Conservation (phyloP, 495 filamentous ascomycete genomes). For the Talaromyces trachyspermus region DNA sequence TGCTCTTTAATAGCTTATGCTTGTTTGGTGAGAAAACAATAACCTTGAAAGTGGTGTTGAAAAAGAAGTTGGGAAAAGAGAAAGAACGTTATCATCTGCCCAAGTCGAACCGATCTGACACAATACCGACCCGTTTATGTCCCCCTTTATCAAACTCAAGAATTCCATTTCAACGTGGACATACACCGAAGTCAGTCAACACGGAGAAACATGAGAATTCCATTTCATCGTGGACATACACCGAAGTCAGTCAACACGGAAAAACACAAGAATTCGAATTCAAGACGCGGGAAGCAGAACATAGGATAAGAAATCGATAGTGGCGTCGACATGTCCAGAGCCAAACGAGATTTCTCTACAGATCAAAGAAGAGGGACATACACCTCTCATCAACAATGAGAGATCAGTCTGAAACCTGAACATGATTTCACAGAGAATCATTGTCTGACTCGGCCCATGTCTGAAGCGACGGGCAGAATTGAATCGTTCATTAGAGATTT, state of each 20-base stretch:
- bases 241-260: slow-evolving; percentile 11
- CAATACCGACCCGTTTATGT: neutral
- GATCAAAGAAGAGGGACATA: slow-evolving; percentile 8
- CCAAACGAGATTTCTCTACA: too few relatives aligned
- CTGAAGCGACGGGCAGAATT: neutral
- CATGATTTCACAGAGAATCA: neutral
- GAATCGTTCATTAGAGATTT: slow-evolving; percentile 11
- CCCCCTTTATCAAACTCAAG: neutral
- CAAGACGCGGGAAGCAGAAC: neutral
- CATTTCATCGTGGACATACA: slow-evolving; percentile 4
- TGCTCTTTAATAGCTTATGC: too few relatives aligned
- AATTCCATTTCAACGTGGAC: neutral
- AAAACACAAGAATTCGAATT: neutral
- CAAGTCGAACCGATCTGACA: too few relatives aligned
- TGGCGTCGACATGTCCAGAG: too few relatives aligned
- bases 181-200: slow-evolving; percentile 12
- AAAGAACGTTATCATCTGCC: too few relatives aligned
- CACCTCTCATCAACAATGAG: slow-evolving; percentile 6
- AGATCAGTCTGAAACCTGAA: slow-evolving; percentile 16
- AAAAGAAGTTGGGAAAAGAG: neutral
- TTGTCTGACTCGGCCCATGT: slow-evolving; percentile 1
- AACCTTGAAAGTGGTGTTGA: too few relatives aligned
- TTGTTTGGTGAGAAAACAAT: too few relatives aligned
- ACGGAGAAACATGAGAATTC: neutral
- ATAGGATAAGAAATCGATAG: too few relatives aligned